These are phyloP conservation scores for Polyplosphaeria fusca DNA, from an alignment of 495 filamentous ascomycete genomes.

Conservation along the genomic window DNA sequence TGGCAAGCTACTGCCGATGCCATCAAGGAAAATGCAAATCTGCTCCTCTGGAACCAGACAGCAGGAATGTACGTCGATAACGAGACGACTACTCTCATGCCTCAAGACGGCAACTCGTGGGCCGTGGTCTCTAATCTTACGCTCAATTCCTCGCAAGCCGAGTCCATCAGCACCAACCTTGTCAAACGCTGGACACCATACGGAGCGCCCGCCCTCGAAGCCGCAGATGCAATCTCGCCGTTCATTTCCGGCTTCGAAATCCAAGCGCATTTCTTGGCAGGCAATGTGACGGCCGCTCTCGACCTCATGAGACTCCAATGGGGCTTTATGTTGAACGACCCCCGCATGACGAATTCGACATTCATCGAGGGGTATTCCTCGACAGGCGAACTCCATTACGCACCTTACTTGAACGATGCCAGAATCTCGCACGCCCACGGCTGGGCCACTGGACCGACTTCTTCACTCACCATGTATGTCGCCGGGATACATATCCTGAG, in stretches of 20 bases:
- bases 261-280: constrained; percentile 54
- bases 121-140: constrained; percentile 41
- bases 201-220: constrained; percentile 58
- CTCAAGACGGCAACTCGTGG: constrained; percentile 54
- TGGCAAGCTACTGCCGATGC: constrained; percentile 28
- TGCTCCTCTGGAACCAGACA: constrained; percentile 34
- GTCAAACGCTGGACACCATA: constrained; percentile 54
- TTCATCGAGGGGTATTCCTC: constrained; percentile 58
- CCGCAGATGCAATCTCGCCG: constrained; percentile 57
- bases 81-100: constrained; percentile 40
- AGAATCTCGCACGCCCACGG: constrained; percentile 59
- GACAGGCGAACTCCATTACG: constrained; percentile 57
- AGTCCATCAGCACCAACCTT: constrained; percentile 47
- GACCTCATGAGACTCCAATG: constrained; percentile 58
- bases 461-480: constrained; percentile 51
- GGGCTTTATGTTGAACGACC: constrained; percentile 61
- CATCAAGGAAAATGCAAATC: constrained; percentile 37
- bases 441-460: constrained; percentile 59
- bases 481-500: constrained; percentile 52
- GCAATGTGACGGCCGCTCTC: constrained; percentile 48
- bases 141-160: constrained; percentile 23
- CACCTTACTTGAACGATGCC: constrained; percentile 52
- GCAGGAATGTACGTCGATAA: constrained; percentile 39
- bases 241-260: constrained; percentile 63
- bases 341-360: constrained; percentile 59